Percentiles rank a stretch among this genome's conserved stretches.
Conservation (phyloP, 140 eudicot species). For the Stevia rebaudiana region DNA sequence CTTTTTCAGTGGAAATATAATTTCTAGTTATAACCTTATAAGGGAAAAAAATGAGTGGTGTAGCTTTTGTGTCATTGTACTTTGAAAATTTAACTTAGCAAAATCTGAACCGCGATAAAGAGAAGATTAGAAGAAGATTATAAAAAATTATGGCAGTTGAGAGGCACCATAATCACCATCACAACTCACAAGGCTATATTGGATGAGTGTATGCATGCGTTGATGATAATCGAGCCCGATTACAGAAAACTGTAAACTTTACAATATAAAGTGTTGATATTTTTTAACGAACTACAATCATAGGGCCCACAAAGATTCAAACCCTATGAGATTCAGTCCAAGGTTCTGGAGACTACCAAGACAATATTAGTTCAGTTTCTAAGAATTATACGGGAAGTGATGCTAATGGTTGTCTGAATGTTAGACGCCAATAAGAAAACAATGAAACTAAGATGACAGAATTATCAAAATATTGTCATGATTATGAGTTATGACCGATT, state of each 20-base stretch:
- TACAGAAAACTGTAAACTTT: background rate
- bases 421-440: background rate
- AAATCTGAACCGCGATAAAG: background rate
- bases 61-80: background rate
- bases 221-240: background rate
- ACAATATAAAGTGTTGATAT: background rate
- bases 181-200: background rate
- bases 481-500: conserved; percentile 1
- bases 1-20: background rate
- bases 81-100: background rate
- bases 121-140: background rate
- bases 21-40: background rate
- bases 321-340: background rate
- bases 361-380: background rate
- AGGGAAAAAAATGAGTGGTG: background rate
- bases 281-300: background rate
- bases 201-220: background rate
- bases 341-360: conserved; percentile 1
- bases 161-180: background rate
- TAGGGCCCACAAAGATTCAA: background rate
- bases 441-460: background rate
- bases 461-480: background rate
- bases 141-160: conserved; percentile 2
- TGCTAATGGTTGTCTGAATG: background rate
- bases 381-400: conserved; percentile 4